These are phyloP conservation scores for Phytophthora crassamura DNA, from an alignment of 352 stramenopile genomes.

Conservation along the genomic window DNA sequence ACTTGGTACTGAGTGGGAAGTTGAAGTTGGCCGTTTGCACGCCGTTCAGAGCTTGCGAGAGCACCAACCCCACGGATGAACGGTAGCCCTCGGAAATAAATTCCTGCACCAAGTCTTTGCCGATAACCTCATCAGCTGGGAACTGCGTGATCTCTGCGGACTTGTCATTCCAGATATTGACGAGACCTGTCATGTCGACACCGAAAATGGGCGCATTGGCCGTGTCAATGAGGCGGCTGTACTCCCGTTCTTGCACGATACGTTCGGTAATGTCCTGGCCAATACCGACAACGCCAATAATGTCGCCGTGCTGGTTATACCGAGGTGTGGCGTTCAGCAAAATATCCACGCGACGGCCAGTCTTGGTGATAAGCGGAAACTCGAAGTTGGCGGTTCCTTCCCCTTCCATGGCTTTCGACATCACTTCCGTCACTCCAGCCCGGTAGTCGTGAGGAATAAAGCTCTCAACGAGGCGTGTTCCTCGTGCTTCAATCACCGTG, in stretches of 20 bases:
- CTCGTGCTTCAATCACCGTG: slow-evolving; percentile 88
- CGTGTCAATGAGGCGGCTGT: slow-evolving; percentile 86
- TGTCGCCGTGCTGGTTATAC: slow-evolving; percentile 82
- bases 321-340: slow-evolving; percentile 84
- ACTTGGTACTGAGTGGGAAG: slow-evolving; percentile 82
- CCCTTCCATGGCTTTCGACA: slow-evolving; percentile 69
- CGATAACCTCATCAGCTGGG: slow-evolving; percentile 88
- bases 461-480: slow-evolving; percentile 85
- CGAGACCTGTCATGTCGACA: slow-evolving; percentile 72
- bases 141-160: slow-evolving; percentile 91
- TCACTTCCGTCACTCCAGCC: slow-evolving; percentile 58
- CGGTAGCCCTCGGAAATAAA: slow-evolving; percentile 89
- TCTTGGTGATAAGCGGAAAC: slow-evolving; percentile 88
- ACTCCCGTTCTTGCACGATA: slow-evolving; percentile 90
- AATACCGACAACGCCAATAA: slow-evolving; percentile 85
- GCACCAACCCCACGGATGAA: slow-evolving; percentile 61
- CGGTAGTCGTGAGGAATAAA: slow-evolving; percentile 89
- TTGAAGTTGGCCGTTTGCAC: slow-evolving; percentile 85
- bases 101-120: slow-evolving; percentile 85
- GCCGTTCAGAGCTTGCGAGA: slow-evolving; percentile 76
- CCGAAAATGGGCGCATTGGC: slow-evolving; percentile 91
- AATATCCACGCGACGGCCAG: slow-evolving; percentile 79
- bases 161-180: slow-evolving; percentile 94
- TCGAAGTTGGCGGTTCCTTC: slow-evolving; percentile 86
- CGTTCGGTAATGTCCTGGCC: slow-evolving; percentile 84